A percentile compares a stretch with the other conserved stretches of the same genome.
Conservation (phyloP, 1,284 basidiomycete species). For the Naganishia liquefaciens region DNA sequence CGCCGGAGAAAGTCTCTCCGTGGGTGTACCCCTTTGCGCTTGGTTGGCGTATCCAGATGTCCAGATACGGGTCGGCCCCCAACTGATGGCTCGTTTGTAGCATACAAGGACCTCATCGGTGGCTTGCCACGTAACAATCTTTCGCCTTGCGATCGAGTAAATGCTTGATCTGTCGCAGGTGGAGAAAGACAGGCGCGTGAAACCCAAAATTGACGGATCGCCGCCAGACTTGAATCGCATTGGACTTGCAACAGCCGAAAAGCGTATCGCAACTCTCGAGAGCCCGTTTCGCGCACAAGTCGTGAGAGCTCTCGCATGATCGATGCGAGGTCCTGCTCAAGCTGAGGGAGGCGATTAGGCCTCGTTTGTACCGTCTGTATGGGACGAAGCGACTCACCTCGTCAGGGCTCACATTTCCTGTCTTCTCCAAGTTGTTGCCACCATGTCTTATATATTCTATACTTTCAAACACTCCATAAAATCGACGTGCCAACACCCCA, state of each 20-base stretch:
- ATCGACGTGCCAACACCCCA: not conserved
- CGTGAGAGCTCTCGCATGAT: not conserved
- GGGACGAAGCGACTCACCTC: not conserved
- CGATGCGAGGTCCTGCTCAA: not conserved
- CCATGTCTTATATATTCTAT: not conserved
- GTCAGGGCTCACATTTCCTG: not conserved
- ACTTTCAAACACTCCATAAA: not conserved
- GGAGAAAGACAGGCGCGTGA: too few relatives aligned
- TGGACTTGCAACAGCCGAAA: not conserved
- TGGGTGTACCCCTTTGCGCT: too few relatives aligned
- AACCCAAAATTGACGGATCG: not conserved
- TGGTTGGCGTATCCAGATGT: not conserved
- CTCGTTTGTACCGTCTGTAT: not conserved
- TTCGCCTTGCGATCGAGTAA: too few relatives aligned
- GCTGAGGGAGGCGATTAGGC: not conserved
- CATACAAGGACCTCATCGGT: not conserved
- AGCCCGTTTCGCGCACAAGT: not conserved
- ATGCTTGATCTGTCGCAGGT: too few relatives aligned
- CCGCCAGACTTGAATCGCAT: not conserved
- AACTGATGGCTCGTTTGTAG: not conserved
- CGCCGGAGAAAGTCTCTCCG: too few relatives aligned
- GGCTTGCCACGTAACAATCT: not conserved
- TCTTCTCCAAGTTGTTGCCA: not conserved
- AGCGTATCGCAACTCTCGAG: not conserved
- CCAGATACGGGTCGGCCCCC: not conserved